phyloP scores from a whole-genome alignment of 1,139 yeast genomes.

The Saccharomyces hybrid region DNA sequence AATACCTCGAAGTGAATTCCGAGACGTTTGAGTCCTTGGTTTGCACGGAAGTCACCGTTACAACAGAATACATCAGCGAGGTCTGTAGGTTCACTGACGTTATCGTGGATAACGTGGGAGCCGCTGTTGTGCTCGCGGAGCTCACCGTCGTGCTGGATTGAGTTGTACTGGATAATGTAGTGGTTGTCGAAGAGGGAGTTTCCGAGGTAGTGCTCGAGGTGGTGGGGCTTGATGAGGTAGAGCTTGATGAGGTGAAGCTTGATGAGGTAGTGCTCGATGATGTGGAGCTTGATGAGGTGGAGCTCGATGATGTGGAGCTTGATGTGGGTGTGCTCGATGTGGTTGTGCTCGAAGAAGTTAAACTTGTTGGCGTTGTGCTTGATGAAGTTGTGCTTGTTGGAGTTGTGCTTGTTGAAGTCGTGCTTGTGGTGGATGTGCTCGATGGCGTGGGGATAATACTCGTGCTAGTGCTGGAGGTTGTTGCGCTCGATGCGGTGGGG shows the following conservation, averaged over 20 bases:
- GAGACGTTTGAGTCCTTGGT: slow-evolving; percentile 7
- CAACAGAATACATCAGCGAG: slow-evolving; percentile 26
- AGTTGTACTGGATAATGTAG: background rate
- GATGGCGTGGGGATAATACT: slow-evolving; percentile 1
- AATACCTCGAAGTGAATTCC: slow-evolving; percentile 22
- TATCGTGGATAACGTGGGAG: slow-evolving; percentile 8
- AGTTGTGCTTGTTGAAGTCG: slow-evolving; percentile 1
- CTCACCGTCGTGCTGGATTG: background rate
- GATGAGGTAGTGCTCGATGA: slow-evolving; percentile 2
- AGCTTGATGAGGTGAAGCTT: slow-evolving; percentile 5
- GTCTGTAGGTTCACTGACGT: slow-evolving; percentile 13
- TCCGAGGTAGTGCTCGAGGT: background rate
- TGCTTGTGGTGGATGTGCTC: slow-evolving; percentile 6
- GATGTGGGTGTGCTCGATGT: slow-evolving; percentile 2
- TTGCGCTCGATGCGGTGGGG: background rate
- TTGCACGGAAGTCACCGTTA: slow-evolving; percentile 27
- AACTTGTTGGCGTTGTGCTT: background rate
- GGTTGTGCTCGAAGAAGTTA: background rate
- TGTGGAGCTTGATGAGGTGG: slow-evolving; percentile 4
- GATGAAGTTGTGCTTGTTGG: background rate
- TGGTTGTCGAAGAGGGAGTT: background rate
- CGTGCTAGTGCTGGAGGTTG: slow-evolving; percentile 4
- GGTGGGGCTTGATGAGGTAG: slow-evolving; percentile 5
- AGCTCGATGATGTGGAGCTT: background rate
- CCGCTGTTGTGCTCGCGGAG: slow-evolving; percentile 1